Percentiles rank a stretch among this genome's conserved stretches.
These are phyloP conservation scores for Lactarius sanguifluus DNA, from an alignment of 768 basidiomycete species.

Conservation along the genomic window DNA sequence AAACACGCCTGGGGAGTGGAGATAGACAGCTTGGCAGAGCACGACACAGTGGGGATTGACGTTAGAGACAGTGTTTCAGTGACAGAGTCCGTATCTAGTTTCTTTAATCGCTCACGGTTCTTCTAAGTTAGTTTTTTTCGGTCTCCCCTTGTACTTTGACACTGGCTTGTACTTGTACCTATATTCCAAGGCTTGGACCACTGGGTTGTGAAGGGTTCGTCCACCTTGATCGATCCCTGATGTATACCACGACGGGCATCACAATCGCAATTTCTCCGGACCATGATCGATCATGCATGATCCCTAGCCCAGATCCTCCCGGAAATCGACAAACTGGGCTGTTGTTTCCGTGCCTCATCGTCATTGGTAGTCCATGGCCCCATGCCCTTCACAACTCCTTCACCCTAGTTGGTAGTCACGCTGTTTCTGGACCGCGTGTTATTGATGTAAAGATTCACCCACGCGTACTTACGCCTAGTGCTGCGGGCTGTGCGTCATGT, in stretches of 20 bases:
- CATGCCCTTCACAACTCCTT: background rate
- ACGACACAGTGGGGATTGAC: constrained; percentile 21
- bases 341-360: background rate
- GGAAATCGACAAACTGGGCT: background rate
- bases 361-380: too few species aligned
- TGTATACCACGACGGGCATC: background rate
- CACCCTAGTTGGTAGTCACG: background rate
- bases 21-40: constrained; percentile 22
- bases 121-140: constrained; percentile 14
- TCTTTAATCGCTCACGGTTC: constrained; percentile 19
- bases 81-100: constrained; percentile 24
- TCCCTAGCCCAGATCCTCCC: background rate
- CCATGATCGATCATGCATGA: background rate
- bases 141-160: background rate
- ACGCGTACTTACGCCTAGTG: background rate
- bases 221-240: background rate
- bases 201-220: background rate
- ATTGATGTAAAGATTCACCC: background rate
- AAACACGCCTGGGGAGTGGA: constrained; percentile 15
- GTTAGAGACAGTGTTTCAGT: constrained; percentile 17
- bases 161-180: constrained; percentile 3
- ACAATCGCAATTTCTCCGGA: background rate
- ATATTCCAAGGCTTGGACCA: constrained; percentile 5
- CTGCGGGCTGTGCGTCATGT: background rate
- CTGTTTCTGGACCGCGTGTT: background rate